Evolutionary conservation across 257 asterid species (phyloP), one percentile per base, ranked within the genome.

Genomic region (Solanum commersonii): DNA sequence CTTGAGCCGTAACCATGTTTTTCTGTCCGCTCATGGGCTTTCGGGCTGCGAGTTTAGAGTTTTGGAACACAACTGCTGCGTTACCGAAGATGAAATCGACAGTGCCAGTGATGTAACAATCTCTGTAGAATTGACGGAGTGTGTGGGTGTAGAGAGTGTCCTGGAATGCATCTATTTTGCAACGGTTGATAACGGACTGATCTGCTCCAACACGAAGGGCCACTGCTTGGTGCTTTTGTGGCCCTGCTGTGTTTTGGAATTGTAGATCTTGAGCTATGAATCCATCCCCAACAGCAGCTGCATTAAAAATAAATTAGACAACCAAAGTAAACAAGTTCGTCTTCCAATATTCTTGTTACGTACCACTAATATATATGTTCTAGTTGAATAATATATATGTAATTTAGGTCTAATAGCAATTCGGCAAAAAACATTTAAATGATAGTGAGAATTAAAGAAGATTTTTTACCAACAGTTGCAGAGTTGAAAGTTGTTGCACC

Each of bases 61-160:
- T 92, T 33, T 94, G 96, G 85, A 94, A 89, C 0, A 92, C 93
- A 3, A 72, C 93, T 15, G 90, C 89, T 0, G 94, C 95, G 13
- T 93, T 87, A 49, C 96, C 96, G 18, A 92, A 94, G 1, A 94
- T 94, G 91, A 94, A 93, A 78, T 94, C 96, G 1, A 94, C 85
- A 0, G 96, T 94, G 52, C 96, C 96, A 1, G 91, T 79, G 84
- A 94, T 93, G 40, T 77, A 84, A 89, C 94, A 93, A 9, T 93
- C 96, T 5, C 92, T 38, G 87, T 92, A 94, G 91, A 94, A 94
- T 35, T 94, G 96, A 2, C 95, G 94, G 56, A 87, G 91, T 46
- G 89, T 88, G 40, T 94, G 95, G 6, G 93, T 59, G 44, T 92
- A 94, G 2, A 94, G 78, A 0, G 95, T 92, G 91, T 94, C 95